Conservation (phyloP, 2,329 filamentous ascomycete genomes). For the Neopestalotiopsis sp. region DNA sequence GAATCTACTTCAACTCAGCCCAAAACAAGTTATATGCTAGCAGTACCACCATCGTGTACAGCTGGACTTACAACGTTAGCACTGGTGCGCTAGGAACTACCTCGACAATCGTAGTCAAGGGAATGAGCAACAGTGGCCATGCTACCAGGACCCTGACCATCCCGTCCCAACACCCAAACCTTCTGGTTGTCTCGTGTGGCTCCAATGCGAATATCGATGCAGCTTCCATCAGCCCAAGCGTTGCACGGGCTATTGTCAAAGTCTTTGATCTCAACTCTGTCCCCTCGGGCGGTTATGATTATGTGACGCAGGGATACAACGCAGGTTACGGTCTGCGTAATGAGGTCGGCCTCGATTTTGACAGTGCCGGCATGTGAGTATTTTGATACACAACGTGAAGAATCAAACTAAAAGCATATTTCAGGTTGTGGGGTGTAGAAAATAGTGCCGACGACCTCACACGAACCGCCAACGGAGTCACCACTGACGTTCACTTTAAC, state of each 20-base stretch:
- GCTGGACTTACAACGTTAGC: slow-evolving; percentile 60
- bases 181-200: slow-evolving; percentile 62
- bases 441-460: slow-evolving; percentile 67
- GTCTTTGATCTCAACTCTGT: slow-evolving; percentile 41
- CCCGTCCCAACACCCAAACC: slow-evolving; percentile 50
- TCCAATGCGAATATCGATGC: slow-evolving; percentile 61
- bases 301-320: slow-evolving; percentile 43
- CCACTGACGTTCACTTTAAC: slow-evolving; percentile 58
- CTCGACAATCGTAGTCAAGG: slow-evolving; percentile 52
- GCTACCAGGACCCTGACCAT: slow-evolving; percentile 62
- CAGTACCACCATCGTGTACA: slow-evolving; percentile 52
- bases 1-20: slow-evolving; percentile 43
- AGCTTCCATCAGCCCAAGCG: slow-evolving; percentile 47
- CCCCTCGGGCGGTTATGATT: slow-evolving; percentile 41
- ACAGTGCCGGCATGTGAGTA: slow-evolving; percentile 43
- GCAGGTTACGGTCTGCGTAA: slow-evolving; percentile 67
- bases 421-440: slow-evolving; percentile 57
- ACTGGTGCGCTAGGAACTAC: slow-evolving; percentile 42
- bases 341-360: slow-evolving; percentile 56
- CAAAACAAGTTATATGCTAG: slow-evolving; percentile 48
- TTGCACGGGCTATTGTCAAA: slow-evolving; percentile 62
- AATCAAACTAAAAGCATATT: slow-evolving; percentile 28
- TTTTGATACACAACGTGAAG: not conserved
- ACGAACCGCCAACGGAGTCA: slow-evolving; percentile 45
- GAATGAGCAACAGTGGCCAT: slow-evolving; percentile 59